Evolutionary conservation across 2,329 filamentous ascomycete genomes (phyloP).

Genomic region (Fusarium metavorans): DNA sequence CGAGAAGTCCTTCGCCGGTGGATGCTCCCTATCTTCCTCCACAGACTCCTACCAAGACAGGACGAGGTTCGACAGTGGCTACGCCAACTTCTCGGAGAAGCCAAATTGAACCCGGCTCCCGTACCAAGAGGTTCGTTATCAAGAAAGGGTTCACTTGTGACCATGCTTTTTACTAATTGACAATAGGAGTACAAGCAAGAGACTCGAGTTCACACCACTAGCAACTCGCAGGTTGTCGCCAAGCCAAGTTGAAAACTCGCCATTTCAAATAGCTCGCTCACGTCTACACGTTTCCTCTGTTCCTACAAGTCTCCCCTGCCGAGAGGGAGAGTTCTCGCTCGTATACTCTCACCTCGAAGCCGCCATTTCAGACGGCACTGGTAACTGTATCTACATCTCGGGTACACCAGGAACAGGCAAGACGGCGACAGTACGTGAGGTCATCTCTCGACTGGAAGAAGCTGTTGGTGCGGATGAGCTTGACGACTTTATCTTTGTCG

Average conservation of each 20-base stretch:
- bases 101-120: conserved; percentile 49
- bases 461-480: conserved; percentile 90
- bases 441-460: conserved; percentile 89
- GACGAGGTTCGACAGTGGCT: conserved; percentile 39
- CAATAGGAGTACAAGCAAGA: conserved; percentile 65
- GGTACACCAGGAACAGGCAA: conserved; percentile 98
- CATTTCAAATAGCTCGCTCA: conserved; percentile 90
- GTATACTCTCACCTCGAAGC: conserved; percentile 95
- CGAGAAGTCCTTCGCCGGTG: conserved; percentile 48
- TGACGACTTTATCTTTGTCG: conserved; percentile 98
- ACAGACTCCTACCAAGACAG: conserved; percentile 54
- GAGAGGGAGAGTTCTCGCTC: conserved; percentile 89
- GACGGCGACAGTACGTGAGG: conserved; percentile 96
- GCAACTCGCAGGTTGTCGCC: conserved; percentile 87
- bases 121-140: conserved; percentile 46
- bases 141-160: neutral
- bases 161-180: conserved; percentile 9
- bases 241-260: conserved; percentile 80
- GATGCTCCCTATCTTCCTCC: conserved; percentile 50
- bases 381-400: conserved; percentile 98
- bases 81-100: conserved; percentile 49
- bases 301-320: conserved; percentile 87
- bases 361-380: conserved; percentile 92
- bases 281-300: conserved; percentile 95
- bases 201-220: conserved; percentile 94